A percentile compares a stretch with the other conserved stretches of the same genome.
phyloP scores from a whole-genome alignment of 2,329 filamentous ascomycete species.

The Colletotrichum kahawae region DNA sequence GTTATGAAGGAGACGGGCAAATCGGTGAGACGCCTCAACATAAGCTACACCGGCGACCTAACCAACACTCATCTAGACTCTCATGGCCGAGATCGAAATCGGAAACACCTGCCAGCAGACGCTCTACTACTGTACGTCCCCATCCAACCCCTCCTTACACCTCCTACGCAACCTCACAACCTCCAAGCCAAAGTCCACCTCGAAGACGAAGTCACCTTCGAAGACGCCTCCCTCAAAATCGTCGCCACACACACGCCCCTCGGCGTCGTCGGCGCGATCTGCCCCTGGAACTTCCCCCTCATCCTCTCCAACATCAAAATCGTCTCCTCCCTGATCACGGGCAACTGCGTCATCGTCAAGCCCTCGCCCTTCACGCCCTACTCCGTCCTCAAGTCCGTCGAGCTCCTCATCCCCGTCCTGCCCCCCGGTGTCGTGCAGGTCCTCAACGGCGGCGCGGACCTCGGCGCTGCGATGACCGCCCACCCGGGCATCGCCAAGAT shows the following conservation, averaged over 20 bases:
- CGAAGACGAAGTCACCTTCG: slow-evolving; percentile 50
- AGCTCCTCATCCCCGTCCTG: slow-evolving; percentile 52
- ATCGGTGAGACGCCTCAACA: slow-evolving; percentile 36
- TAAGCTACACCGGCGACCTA: rapidly evolving
- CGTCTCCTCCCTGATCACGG: slow-evolving; percentile 52
- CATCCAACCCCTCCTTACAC: not conserved
- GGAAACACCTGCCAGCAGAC: slow-evolving; percentile 40
- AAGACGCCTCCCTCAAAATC: slow-evolving; percentile 46
- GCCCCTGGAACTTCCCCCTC: slow-evolving; percentile 65
- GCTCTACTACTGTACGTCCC: slow-evolving; percentile 39
- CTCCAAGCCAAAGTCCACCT: slow-evolving; percentile 38
- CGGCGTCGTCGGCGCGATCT: slow-evolving; percentile 59
- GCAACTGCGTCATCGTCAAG: slow-evolving; percentile 55
- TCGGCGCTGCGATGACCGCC: slow-evolving; percentile 58
- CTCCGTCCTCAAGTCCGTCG: slow-evolving; percentile 54
- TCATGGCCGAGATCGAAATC: slow-evolving; percentile 43
- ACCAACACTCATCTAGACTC: not conserved
- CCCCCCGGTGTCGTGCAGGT: slow-evolving; percentile 62
- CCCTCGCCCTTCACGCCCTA: slow-evolving; percentile 62
- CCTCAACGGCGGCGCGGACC: slow-evolving; percentile 57
- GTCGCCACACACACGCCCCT: slow-evolving; percentile 50
- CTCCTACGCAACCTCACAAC: not conserved
- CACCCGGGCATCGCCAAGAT: slow-evolving; percentile 62
- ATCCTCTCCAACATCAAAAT: slow-evolving; percentile 56
- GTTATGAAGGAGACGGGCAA: slow-evolving; percentile 58